Evolutionary conservation across 345 rosid genomes (phyloP), one percentile per base, ranked within the genome.

Genomic region (Lumnitzera littorea): DNA sequence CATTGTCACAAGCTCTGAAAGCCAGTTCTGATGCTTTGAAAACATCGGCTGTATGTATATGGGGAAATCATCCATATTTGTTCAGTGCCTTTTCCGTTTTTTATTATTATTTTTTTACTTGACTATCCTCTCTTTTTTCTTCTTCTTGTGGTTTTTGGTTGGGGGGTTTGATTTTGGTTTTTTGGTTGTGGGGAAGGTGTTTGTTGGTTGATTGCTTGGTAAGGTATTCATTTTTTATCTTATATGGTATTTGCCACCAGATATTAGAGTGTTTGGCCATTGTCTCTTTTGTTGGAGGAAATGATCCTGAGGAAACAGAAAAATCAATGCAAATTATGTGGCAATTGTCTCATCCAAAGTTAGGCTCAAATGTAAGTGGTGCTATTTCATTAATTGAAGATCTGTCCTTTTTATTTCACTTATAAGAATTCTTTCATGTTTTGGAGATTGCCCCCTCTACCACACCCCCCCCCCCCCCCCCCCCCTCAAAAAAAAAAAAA

Each of bases 261-360:
- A 67, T 90, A 51, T 51, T 90, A 74, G 91, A 90, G 67, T 88
- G 97, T 72, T 67, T 94, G 78, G 97, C 99, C 20, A 48, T 94
- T 51, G 65, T 82, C 68, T 90, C 92, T 16, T 94, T 90, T 72
- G 87, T 86, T 70, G 89, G 97, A 51, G 92, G 82, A 41, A 69
- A 64, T 72, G 81, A 75, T 65, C 77, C 88, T 14, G 91, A 74
- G 41, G 84, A 86, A 67, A 94, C 89, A 6, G 96, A 94, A 68
- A 80, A 52, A 69, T 74, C 95, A 43, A 94, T 90, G 97, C 80
- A 84, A 66, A 80, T 84, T 46, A 86, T 90, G 75, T 90, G 97
- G 99, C 97, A 90, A 65, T 57, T 88, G 75, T 83, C 88, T 72
- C 90, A 77, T 62, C 97, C 95, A 53, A 94, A 88, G 71, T 76